A percentile compares a stretch with the other conserved stretches of the same genome.
Evolutionary conservation across 768 basidiomycete genomes (phyloP).

Genomic region (Leucocoprinus leucothites): DNA sequence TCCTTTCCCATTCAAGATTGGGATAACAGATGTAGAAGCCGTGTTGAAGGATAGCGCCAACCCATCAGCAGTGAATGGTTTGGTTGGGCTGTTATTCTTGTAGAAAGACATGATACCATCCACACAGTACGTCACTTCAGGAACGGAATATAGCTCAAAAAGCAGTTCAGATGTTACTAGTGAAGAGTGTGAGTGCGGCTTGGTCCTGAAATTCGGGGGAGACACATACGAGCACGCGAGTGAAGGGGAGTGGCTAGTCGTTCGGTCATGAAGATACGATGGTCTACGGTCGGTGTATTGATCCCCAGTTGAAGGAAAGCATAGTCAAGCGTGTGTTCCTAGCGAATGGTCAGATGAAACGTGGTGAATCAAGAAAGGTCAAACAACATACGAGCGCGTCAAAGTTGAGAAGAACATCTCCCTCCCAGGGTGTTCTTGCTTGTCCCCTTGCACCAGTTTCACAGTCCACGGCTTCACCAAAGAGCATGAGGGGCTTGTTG

Average conservation of each 20-base stretch:
- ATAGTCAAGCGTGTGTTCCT: slow-evolving; percentile 96
- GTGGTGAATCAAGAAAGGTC: slow-evolving; percentile 8
- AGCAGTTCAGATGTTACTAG: slow-evolving; percentile 93
- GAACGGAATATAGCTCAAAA: slow-evolving; percentile 90
- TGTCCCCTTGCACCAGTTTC: slow-evolving; percentile 83
- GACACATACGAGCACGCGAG: slow-evolving; percentile 73
- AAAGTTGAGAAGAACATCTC: slow-evolving; percentile 87
- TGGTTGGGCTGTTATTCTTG: slow-evolving; percentile 51
- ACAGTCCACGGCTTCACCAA: slow-evolving; percentile 83
- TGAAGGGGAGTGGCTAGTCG: slow-evolving; percentile 84
- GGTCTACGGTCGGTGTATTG: slow-evolving; percentile 69
- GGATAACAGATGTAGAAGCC: slow-evolving; percentile 87
- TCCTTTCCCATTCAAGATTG: slow-evolving; percentile 78
- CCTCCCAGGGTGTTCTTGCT: slow-evolving; percentile 86
- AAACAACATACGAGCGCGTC: slow-evolving; percentile 79
- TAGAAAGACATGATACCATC: slow-evolving; percentile 94
- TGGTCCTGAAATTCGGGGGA: slow-evolving; percentile 1
- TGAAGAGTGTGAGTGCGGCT: neutral
- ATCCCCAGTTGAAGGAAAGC: slow-evolving; percentile 86
- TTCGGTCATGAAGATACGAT: slow-evolving; percentile 94
- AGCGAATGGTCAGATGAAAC: slow-evolving; percentile 27
- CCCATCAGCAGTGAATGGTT: slow-evolving; percentile 61
- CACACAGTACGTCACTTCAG: slow-evolving; percentile 82
- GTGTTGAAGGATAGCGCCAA: slow-evolving; percentile 90
- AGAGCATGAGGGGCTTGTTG: slow-evolving; percentile 79